Percentiles rank a stretch among this genome's conserved stretches.
These are phyloP conservation scores for Anaeramoeba flamelloides DNA, from an alignment of 78 protist species.

Conservation along the genomic window DNA sequence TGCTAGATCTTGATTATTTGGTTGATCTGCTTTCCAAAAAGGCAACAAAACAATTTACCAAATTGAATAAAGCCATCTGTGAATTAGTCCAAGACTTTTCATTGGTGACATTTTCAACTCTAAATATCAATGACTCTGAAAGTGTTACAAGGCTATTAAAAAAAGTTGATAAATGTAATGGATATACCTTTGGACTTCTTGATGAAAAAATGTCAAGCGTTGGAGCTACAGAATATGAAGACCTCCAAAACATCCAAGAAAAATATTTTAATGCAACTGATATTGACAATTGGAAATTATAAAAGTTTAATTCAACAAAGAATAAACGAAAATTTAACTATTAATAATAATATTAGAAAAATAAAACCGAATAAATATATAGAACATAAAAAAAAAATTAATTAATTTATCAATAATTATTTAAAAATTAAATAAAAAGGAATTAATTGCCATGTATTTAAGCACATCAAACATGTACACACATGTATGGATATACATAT, in stretches of 20 bases:
- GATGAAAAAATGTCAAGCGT: not conserved
- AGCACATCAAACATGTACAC: too few relatives aligned
- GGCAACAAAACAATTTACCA: not conserved
- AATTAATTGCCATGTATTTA: too few relatives aligned
- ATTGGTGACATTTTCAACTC: conserved; percentile 43
- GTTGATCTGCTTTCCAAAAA: not conserved
- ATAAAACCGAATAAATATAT: too few relatives aligned
- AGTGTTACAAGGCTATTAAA: conserved; percentile 8
- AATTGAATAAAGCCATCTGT: conserved; percentile 35
- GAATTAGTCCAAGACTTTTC: conserved; percentile 56
- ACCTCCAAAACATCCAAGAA: not conserved
- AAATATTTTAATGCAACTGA: not conserved
- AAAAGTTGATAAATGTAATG: conserved; percentile 4
- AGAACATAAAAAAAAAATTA: too few relatives aligned
- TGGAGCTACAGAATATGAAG: not conserved
- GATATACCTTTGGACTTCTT: not conserved
- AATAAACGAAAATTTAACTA: too few relatives aligned
- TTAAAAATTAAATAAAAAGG: too few relatives aligned
- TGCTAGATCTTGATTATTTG: conserved; percentile 15
- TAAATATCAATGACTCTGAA: conserved; percentile 27
- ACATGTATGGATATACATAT: too few relatives aligned
- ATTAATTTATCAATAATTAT: too few relatives aligned
- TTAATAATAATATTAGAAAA: too few relatives aligned
- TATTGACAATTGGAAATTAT: not conserved
- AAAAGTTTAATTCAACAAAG: too few relatives aligned